Base-by-base conservation (phyloP, 768 basidiomycete genomes). In the Candolleomyces eurysporus region DNA sequence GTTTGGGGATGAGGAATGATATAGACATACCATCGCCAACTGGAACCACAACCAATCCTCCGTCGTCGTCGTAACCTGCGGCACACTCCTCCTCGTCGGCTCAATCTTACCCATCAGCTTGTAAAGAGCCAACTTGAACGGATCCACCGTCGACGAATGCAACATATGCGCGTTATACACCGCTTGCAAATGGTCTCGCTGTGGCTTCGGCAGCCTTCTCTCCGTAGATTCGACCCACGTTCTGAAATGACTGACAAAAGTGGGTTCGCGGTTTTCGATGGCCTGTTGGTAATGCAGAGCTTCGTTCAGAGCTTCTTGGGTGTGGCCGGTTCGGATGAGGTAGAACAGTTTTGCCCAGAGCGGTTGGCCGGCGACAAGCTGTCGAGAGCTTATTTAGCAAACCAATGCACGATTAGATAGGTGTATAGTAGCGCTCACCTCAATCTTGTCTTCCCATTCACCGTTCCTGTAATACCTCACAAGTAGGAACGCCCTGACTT, bases 11-110 rank as follows among this genome's bases (percentile, higher is more conserved):
- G 26, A 26, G 26, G 26, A 26, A 26, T 26, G 17, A 13, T 5
- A 48, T 10, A 39, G 8, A 64, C 77, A 32, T 52, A 87, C 91
- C 85, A 98, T 90, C 1, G 89, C 82, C 14, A 98, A 82, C 76
- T 99, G 96, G 79, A 96, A 89, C 96, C 96, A 99, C 40, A 98
- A 79, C 96, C 96, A 99, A 73, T 99, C 97, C 71, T 98, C 97
- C 2, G 93, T 95, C 1, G 95, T 96, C 10, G 84, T 84, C 0
- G 95, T 98, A 5, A 98, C 94, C 45, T 88, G 85, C 5, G 87
- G 83, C 2, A 96, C 88, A 67, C 85, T 90, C 52, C 94, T 83
- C 59, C 91, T 81, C 5, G 84, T 75, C 1, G 94, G 86, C 66
- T 99, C 97, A 57, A 96, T 83, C 67, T 91, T 91, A 48, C 94